These are phyloP conservation scores for Backusella australiensis DNA, from an alignment of 192 early-diverging fungal genomes.

Conservation along the genomic window DNA sequence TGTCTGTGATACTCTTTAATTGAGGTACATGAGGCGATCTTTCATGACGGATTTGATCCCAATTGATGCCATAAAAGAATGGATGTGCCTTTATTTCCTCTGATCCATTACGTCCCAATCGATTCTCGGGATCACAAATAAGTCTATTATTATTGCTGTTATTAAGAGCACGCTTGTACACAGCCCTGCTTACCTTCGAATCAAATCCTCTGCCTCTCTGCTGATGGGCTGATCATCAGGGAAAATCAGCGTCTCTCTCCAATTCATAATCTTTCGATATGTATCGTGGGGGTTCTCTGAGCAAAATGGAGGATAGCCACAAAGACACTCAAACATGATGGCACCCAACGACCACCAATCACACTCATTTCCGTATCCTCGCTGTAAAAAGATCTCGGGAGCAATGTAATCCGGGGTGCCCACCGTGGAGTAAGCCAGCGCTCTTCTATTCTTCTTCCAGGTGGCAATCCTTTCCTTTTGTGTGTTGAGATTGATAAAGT, in stretches of 20 bases:
- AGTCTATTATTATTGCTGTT: conserved; percentile 51
- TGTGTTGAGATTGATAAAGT: conserved; percentile 86
- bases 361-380: conserved; percentile 96
- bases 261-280: conserved; percentile 97
- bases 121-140: conserved; percentile 82
- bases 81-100: conserved; percentile 90
- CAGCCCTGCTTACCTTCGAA: conserved; percentile 59
- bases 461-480: conserved; percentile 95
- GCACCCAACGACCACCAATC: conserved; percentile 99
- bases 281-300: conserved; percentile 94
- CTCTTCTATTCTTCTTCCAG: conserved; percentile 96
- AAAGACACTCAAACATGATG: conserved; percentile 99
- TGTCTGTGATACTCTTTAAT: conserved; percentile 93
- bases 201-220: conserved; percentile 88
- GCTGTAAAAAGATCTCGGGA: conserved; percentile 92
- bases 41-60: conserved; percentile 78
- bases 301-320: conserved; percentile 98
- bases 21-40: conserved; percentile 93
- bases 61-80: conserved; percentile 94
- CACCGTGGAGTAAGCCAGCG: conserved; percentile 95
- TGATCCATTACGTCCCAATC: conserved; percentile 81
- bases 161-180: too few species aligned
- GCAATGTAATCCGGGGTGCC: conserved; percentile 97
- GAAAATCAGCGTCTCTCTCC: conserved; percentile 87
- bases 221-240: conserved; percentile 93